These are phyloP conservation scores for Nemania sp. DNA, from an alignment of 2,329 filamentous ascomycete genomes.

Conservation along the genomic window DNA sequence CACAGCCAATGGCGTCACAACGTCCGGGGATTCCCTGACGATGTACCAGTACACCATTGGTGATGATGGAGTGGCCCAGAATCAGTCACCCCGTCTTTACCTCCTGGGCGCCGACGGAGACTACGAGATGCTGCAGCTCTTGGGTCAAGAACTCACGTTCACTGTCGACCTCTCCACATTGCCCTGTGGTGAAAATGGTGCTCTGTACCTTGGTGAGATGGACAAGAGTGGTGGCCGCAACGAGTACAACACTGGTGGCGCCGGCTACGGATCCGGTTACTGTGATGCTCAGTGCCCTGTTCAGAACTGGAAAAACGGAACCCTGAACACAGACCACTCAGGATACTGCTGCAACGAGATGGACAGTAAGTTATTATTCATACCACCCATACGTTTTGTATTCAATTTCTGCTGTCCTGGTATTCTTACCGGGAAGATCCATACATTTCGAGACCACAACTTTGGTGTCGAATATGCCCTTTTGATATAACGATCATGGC, in stretches of 20 bases:
- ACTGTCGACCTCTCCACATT: conserved; percentile 67
- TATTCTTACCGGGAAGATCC: no score
- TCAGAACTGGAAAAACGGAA: conserved; percentile 48
- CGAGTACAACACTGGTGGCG: conserved; percentile 57
- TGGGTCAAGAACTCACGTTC: conserved; percentile 65
- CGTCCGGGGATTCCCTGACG: conserved; percentile 30
- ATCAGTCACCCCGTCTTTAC: conserved; percentile 46
- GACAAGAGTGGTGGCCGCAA: conserved; percentile 61
- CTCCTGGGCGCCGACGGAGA: conserved; percentile 55
- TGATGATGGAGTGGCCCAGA: conserved; percentile 35
- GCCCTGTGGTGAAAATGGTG: conserved; percentile 68
- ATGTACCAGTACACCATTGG: conserved; percentile 38
- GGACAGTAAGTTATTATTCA: conserved; percentile 46
- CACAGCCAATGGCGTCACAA: conserved; percentile 36
- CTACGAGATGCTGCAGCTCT: conserved; percentile 54
- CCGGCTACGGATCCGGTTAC: conserved; percentile 63
- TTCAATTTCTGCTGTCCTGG: neutral
- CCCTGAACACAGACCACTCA: conserved; percentile 55
- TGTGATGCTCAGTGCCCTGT: conserved; percentile 61
- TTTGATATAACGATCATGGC: neutral
- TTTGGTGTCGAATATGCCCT: no score
- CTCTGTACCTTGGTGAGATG: conserved; percentile 67
- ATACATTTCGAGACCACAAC: no score
- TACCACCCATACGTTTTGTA: no score
- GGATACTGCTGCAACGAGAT: conserved; percentile 70